Percentiles rank a stretch among this genome's conserved stretches.
These are phyloP conservation scores for Piromyces sp. DNA, from an alignment of 192 early-diverging fungal genomes.

Conservation along the genomic window DNA sequence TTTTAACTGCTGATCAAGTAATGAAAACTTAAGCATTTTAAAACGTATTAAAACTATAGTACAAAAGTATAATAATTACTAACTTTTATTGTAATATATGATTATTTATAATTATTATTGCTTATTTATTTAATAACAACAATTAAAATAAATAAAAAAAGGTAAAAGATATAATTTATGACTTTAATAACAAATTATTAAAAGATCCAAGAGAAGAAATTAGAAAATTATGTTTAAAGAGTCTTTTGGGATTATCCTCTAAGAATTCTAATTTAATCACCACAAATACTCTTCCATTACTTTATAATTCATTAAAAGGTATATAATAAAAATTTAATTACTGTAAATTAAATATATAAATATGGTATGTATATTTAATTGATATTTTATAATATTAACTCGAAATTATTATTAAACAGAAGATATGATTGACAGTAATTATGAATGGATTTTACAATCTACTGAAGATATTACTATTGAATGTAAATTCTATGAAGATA, in stretches of 20 bases:
- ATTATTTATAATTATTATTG: no score
- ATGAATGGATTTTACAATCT: neutral
- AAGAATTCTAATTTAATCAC: neutral
- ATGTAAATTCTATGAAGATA: neutral
- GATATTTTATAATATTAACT: no score
- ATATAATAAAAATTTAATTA: no score
- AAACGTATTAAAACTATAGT: no score
- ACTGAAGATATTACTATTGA: neutral
- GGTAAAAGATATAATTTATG: neutral
- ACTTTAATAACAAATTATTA: neutral
- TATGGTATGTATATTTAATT: no score
- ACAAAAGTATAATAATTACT: no score
- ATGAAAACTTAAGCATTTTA: no score
- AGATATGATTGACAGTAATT: neutral
- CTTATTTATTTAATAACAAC: no score
- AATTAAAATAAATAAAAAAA: neutral
- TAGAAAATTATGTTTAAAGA: neutral
- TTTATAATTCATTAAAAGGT: neutral
- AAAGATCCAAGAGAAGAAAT: neutral
- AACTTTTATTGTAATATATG: no score
- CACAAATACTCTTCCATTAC: neutral
- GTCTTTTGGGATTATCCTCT: neutral
- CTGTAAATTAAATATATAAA: no score
- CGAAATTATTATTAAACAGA: no score
- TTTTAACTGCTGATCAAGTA: neutral